These are phyloP conservation scores for Populus hybrid DNA, from an alignment of 441 rosid genomes.

Conservation along the genomic window DNA sequence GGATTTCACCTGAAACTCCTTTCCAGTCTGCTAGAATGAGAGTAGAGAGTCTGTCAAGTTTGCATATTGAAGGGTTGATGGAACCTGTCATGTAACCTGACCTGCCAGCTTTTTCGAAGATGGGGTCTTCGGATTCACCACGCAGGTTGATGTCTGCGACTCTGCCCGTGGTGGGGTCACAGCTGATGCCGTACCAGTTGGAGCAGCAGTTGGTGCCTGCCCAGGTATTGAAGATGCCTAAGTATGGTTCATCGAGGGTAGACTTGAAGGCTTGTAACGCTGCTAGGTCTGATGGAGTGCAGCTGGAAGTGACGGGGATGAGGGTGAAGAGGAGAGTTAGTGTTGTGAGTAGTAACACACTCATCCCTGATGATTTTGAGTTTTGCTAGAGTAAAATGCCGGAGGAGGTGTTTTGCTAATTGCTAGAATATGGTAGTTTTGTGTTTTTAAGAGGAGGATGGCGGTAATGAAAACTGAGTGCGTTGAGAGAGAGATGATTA, in stretches of 20 bases:
- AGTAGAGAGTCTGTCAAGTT: conserved; percentile 48
- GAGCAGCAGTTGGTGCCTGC: conserved; percentile 55
- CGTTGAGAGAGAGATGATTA: neutral
- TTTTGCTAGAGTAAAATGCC: neutral
- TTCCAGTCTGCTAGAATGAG: conserved; percentile 81
- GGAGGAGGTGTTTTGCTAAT: neutral
- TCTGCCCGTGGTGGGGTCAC: conserved; percentile 60
- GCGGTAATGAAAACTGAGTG: neutral
- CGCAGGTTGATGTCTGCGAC: conserved; percentile 82
- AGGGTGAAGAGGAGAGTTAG: conserved; percentile 26
- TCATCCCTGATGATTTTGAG: conserved; percentile 26
- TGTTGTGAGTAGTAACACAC: conserved; percentile 16
- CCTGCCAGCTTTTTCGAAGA: conserved; percentile 58
- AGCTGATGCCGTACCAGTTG: conserved; percentile 76
- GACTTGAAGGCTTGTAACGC: conserved; percentile 57
- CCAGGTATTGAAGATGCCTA: conserved; percentile 78
- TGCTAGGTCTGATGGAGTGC: conserved; percentile 52
- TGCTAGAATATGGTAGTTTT: neutral
- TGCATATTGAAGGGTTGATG: conserved; percentile 64
- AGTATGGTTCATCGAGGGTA: conserved; percentile 57
- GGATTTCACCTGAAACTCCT: conserved; percentile 72
- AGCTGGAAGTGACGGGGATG: conserved; percentile 35
- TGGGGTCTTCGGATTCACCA: conserved; percentile 87
- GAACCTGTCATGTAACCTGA: conserved; percentile 79
- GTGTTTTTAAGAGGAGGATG: neutral